Base-by-base conservation (phyloP, 2,329 filamentous ascomycete genomes). In the Trichoderma sp. region DNA sequence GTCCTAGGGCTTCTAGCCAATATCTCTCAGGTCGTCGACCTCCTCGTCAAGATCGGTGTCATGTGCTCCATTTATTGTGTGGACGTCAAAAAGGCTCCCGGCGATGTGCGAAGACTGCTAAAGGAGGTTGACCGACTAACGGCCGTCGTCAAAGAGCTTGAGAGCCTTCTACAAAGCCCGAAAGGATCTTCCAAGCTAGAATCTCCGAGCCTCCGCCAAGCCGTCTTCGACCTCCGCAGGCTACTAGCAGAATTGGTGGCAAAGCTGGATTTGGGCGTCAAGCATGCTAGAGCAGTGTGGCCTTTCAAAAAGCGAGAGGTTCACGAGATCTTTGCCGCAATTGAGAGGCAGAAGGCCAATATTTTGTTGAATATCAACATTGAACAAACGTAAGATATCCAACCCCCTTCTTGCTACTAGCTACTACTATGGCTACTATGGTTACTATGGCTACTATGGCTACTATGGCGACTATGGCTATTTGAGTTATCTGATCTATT, bases 21-120 rank as follows among this genome's bases (percentile, higher is more conserved):
- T 15, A 68, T 73, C 3, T 63, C 34, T 0, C 67, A 69, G n/a
- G 71, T 73, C 36, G 63, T 73, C 4, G 72, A 73, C 50, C 71
- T 73, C 6, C 62, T 73, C 26, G 32, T 71, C 43, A 73, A 72
- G 59, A 61, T 73, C 12, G 71, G 71, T 6, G 71, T 73, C 8
- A 59, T 64, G 67, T 71, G 71, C 50, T 72, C 71, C 23, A 55
- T 70, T 7, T 73, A 73, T 20, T 73, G 72, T 32, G 34, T 66
- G 15, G 66, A 72, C 9, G 66, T 68, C 5, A 73, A 70, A 39
- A 70, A 58, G 9, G 71, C 71, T 11, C 70, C 71, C 6, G 36
- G 39, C 28, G 71, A 73, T 57, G 62, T 73, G 55, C 72, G 72
- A 30, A 55, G 28, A 11, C 70, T 73, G 2, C 9, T 73, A 3